Evolutionary conservation across 1,284 basidiomycete genomes (phyloP).

Genomic region (Ganoderma resinaceum): DNA sequence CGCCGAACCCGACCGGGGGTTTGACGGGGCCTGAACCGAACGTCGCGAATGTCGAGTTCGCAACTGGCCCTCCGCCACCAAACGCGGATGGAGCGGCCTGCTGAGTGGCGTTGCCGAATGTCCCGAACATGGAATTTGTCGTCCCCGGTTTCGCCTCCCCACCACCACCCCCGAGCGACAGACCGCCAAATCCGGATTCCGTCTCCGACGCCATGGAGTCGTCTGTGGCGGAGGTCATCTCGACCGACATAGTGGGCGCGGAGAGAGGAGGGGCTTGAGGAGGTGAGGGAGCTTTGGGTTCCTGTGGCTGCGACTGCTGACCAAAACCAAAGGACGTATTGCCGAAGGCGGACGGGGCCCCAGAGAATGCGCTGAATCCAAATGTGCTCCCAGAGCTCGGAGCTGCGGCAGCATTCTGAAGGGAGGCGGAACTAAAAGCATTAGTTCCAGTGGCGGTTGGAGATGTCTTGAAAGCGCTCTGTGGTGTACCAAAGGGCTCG

Average conservation of each 20-base stretch:
- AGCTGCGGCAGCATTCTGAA: constrained; percentile 3
- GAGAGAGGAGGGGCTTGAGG: constrained; percentile 25
- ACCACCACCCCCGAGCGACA: constrained; percentile 45
- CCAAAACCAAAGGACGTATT: constrained; percentile 24
- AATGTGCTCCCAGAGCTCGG: constrained; percentile 6
- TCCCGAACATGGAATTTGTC: constrained; percentile 43
- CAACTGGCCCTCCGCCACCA: constrained; percentile 12
- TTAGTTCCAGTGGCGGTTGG: constrained; percentile 9
- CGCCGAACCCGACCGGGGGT: constrained; percentile 50
- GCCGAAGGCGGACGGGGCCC: constrained; percentile 33
- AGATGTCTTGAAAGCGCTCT: constrained; percentile 15
- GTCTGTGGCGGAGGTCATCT: constrained; percentile 45
- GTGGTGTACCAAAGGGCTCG: background rate
- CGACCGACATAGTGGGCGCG: constrained; percentile 39
- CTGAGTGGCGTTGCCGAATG: constrained; percentile 16
- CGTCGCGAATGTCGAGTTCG: constrained; percentile 25
- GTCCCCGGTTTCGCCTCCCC: constrained; percentile 32
- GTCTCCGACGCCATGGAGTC: constrained; percentile 38
- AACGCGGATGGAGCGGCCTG: constrained; percentile 8
- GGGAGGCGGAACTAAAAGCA: constrained; percentile 19
- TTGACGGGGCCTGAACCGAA: constrained; percentile 43
- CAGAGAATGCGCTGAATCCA: constrained; percentile 36
- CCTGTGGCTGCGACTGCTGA: constrained; percentile 8
- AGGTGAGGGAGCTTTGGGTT: constrained; percentile 27
- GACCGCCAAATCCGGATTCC: constrained; percentile 38